phyloP scores from a whole-genome alignment of 192 early-diverging fungal species.

The Gonapodya prolifera region DNA sequence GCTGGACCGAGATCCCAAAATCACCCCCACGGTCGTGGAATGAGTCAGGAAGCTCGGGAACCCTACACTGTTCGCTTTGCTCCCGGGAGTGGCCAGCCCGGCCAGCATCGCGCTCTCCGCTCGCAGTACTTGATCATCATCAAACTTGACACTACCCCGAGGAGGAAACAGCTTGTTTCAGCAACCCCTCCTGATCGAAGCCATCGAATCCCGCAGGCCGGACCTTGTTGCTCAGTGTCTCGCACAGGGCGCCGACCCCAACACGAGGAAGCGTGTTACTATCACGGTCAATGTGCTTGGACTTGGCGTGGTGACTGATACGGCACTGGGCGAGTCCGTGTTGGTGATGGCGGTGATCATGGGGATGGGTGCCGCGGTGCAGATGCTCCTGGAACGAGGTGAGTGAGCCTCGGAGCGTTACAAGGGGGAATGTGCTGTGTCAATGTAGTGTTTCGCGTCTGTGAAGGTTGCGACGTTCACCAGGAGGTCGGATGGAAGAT shows the following conservation, averaged over 20 bases:
- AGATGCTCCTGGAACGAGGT: neutral
- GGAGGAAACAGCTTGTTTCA: too few species aligned
- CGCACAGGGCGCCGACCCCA: neutral
- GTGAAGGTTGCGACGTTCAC: neutral
- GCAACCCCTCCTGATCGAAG: neutral
- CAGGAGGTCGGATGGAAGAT: neutral
- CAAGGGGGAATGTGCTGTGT: too few species aligned
- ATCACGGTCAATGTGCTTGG: neutral
- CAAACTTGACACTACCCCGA: too few species aligned
- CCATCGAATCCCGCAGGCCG: neutral
- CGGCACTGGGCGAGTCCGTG: neutral
- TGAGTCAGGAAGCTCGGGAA: neutral
- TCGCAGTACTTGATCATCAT: too few species aligned
- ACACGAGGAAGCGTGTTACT: neutral
- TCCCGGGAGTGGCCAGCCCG: neutral
- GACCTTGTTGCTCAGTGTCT: neutral
- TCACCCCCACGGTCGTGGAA: neutral
- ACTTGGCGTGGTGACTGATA: neutral
- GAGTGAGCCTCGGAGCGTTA: too few species aligned
- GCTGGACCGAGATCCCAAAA: neutral
- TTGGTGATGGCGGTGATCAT: neutral
- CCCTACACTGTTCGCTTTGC: neutral
- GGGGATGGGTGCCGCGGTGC: neutral
- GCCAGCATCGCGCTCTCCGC: neutral
- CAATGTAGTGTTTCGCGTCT: too few species aligned